Conservation (phyloP, 83 land plant genomes). For the Diphasiastrum complanatum region DNA sequence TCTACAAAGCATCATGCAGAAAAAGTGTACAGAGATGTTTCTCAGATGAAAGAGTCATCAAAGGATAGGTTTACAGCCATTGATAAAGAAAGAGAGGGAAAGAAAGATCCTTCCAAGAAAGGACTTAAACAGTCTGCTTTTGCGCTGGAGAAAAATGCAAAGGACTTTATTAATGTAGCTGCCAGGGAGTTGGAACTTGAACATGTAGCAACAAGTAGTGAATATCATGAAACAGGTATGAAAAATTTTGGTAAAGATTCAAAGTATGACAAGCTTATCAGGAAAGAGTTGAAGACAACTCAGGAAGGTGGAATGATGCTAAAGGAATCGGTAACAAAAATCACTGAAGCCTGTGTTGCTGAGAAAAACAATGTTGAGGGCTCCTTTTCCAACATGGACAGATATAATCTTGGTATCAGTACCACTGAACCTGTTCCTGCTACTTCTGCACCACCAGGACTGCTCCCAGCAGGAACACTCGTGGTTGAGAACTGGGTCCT, state of each 20-base stretch:
- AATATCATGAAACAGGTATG: slow-evolving; percentile 6
- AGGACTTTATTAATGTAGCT: too few species aligned
- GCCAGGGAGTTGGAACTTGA: too few species aligned
- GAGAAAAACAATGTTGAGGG: too few species aligned
- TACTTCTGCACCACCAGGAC: not conserved
- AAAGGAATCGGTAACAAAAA: too few species aligned
- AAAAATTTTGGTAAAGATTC: slow-evolving; percentile 34
- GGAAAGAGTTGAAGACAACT: too few species aligned
- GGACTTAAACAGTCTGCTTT: too few species aligned
- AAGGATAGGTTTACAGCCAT: not conserved
- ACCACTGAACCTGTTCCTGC: slow-evolving; percentile 9
- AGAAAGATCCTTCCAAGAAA: slow-evolving; percentile 6
- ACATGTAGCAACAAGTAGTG: too few species aligned
- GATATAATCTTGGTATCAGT: too few species aligned
- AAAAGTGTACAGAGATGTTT: not conserved
- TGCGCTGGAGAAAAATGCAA: too few species aligned
- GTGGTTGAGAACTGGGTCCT: slow-evolving; percentile 73
- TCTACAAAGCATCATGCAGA: not conserved
- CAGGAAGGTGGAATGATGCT: slow-evolving; percentile 21
- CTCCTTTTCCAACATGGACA: too few species aligned
- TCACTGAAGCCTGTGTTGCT: too few species aligned
- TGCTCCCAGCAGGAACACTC: slow-evolving; percentile 29
- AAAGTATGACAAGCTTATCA: slow-evolving; percentile 19
- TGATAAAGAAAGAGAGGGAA: slow-evolving; percentile 1
- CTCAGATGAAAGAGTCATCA: not conserved